Base-by-base conservation (phyloP, 257 asterid genomes). In the Plantago ovata region DNA sequence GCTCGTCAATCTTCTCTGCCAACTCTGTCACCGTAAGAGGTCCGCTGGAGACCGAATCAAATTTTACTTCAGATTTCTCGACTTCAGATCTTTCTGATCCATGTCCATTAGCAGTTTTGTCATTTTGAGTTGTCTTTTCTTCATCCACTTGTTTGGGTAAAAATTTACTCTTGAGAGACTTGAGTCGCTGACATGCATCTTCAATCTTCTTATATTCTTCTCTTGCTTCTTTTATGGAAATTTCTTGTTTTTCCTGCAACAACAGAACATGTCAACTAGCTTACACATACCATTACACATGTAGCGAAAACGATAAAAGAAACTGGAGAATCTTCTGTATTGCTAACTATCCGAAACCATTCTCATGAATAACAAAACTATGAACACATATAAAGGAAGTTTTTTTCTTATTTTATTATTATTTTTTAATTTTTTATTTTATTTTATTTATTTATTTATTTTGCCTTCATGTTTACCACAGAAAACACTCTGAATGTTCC, bases 1-100 rank as follows among this genome's bases (percentile, higher is more conserved):
- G 74, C 70, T 81, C 80, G 46, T 92, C 98, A 16, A 92, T 85
- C 74, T 88, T 92, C 76, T 80, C 95, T 2, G 89, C 95, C 60
- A 92, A 40, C 70, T 84, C 85, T 36, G 89, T 63, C 61, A 88
- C 95, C 0, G 96, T 82, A 21, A 88, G 60, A n/a, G 86, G 33
- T 10, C 13, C 61, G 33, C 56, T 46, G 9, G 81, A 51, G 57
- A 69, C 64, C 24, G 46, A 16, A 67, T 81, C 84, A 18, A 50
- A 42, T 6, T 63, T 60, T 36, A 56, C 76, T 18, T 65, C 65
- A 14, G 55, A 38, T 43, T 68, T 75, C 60, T 72, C 73, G 50
- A 47, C 56, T 57, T 69, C 44, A 6, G 62, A n/a, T 42, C 23
- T 51, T 19, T 67, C 54, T 21, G 73, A 36, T 28, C 32, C 53